Evolutionary conservation across 257 asterid genomes (phyloP), one percentile per base, ranked within the genome.

Genomic region (Fraxinus excelsior): DNA sequence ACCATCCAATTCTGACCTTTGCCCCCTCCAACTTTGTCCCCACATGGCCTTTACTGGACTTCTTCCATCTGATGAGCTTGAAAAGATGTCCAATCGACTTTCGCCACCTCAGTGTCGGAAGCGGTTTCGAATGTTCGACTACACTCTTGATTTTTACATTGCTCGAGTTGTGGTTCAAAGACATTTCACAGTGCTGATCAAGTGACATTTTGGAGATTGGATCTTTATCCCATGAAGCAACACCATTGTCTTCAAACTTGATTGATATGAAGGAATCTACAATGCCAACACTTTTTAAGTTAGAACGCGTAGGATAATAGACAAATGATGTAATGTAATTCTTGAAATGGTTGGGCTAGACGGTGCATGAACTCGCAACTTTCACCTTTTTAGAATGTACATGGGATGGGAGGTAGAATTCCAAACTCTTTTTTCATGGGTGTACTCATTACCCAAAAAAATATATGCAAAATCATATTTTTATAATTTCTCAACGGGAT

Each of bases 191-290:
- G 1, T 53, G 64, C 9, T n/a, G 64, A 53, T 53, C 64, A 19
- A 53, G 64, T 53, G 64, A 53, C n/a, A 53, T 18, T 19, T 53
- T 46, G 56, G 56, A 46, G 56, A 44, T 51, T 78, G 81, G 69
- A 29, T 71, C 86, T 71, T 82, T 86, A 76, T 86, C 90, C 92
- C 92, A 88, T 68, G 84, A 84, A 35, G 88, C 87, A 65, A 74
- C 88, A 6, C 92, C 97, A 80, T 91, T 91, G 26, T 86, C 94
- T 82, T 85, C 98, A 81, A 94, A 92, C 83, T 92, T 92, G 70
- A 94, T 90, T 71, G 98, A 90, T 91, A 92, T 94, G 73, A 89
- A 94, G 21, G 98, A 91, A 25, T 92, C 98, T 94, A 86, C 82
- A 85, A 44, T 56, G 21, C n/a, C 3, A 53, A 18, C n/a, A n/a